Evolutionary conservation across 2,329 filamentous ascomycete genomes (phyloP).

Genomic region (Aspergillus hortae): DNA sequence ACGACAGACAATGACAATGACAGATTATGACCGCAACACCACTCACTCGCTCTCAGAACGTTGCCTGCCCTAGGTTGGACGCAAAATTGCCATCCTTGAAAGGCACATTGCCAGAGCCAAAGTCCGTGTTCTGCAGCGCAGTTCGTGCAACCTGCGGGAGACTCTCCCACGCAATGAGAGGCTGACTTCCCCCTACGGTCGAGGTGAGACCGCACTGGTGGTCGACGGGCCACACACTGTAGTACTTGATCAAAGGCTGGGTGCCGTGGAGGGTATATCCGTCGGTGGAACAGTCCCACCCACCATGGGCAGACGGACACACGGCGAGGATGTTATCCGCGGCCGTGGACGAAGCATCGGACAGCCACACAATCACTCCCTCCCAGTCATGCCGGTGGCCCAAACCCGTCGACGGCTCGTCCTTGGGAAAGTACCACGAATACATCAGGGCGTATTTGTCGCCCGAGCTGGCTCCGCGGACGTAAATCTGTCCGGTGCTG

Average conservation of each 20-base stretch:
- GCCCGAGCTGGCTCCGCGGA: slow-evolving; percentile 41
- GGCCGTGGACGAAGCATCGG: slow-evolving; percentile 29
- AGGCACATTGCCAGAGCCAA: slow-evolving; percentile 46
- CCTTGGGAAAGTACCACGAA: slow-evolving; percentile 52
- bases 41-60: slow-evolving; percentile 21
- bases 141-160: slow-evolving; percentile 40
- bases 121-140: slow-evolving; percentile 46
- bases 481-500: slow-evolving; percentile 52
- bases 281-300: slow-evolving; percentile 43
- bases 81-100: slow-evolving; percentile 48
- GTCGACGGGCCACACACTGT: slow-evolving; percentile 47
- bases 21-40: background rate
- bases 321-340: slow-evolving; percentile 46
- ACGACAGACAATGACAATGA: too few species aligned
- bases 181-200: slow-evolving; percentile 43
- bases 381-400: slow-evolving; percentile 58
- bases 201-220: slow-evolving; percentile 44
- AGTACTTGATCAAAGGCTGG: slow-evolving; percentile 47
- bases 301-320: slow-evolving; percentile 52
- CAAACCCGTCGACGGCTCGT: slow-evolving; percentile 41
- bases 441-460: slow-evolving; percentile 51
- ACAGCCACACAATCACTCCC: slow-evolving; percentile 52
- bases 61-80: slow-evolving; percentile 41
- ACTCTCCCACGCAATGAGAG: slow-evolving; percentile 50
- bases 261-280: slow-evolving; percentile 42